A percentile compares a stretch with the other conserved stretches of the same genome.
Conservation (phyloP, 352 stramenopile species). For the Thraustochytrium striatum region DNA sequence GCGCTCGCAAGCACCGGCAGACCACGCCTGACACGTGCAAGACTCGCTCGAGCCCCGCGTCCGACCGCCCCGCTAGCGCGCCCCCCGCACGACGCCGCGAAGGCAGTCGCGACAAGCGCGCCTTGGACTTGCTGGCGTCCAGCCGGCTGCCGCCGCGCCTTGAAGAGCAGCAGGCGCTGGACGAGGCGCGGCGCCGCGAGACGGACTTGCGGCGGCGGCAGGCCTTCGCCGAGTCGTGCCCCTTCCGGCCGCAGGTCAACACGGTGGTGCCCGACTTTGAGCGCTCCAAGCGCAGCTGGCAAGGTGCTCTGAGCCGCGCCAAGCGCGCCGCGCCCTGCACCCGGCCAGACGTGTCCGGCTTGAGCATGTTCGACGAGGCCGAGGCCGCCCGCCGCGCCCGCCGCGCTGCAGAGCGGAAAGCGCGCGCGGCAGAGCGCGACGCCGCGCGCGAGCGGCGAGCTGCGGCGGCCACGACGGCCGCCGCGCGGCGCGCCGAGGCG, state of each 20-base stretch:
- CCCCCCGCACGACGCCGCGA: background rate
- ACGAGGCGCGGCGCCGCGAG: background rate
- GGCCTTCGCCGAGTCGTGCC: background rate
- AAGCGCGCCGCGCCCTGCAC: background rate
- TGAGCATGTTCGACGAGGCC: conserved; percentile 22
- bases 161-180: background rate
- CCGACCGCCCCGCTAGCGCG: background rate
- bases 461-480: background rate
- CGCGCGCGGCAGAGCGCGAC: background rate
- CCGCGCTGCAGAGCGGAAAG: background rate
- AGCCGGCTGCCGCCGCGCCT: conserved; percentile 7
- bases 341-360: background rate
- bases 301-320: background rate
- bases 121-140: background rate
- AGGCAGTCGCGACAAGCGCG: background rate
- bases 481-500: background rate
- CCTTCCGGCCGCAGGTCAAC: conserved; percentile 28
- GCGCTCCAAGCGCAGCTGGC: conserved; percentile 5
- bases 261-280: conserved; percentile 16
- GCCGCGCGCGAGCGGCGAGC: background rate
- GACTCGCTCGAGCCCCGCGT: background rate
- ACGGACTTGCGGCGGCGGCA: background rate
- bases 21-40: background rate
- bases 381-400: background rate
- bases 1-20: background rate